These are phyloP conservation scores for Colletotrichum karsti DNA, from an alignment of 2,329 filamentous ascomycete species.

Conservation along the genomic window DNA sequence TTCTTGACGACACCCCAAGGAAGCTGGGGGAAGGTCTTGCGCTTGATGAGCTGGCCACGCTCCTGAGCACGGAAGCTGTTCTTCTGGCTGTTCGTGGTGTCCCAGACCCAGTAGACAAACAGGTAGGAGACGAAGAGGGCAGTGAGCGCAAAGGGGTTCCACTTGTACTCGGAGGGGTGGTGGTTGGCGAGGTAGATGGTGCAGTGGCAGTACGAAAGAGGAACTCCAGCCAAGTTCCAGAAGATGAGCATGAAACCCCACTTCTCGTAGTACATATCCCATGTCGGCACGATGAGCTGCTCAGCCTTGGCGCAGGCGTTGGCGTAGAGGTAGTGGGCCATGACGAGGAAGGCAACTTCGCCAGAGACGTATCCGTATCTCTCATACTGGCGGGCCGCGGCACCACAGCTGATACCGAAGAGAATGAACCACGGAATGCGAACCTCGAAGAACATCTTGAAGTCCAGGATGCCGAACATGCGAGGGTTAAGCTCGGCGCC, in stretches of 20 bases:
- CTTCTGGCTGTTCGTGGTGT: conserved; percentile 92
- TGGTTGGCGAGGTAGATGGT: conserved; percentile 90
- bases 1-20: conserved; percentile 87
- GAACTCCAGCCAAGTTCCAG: conserved; percentile 94
- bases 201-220: conserved; percentile 92
- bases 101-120: conserved; percentile 91
- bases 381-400: conserved; percentile 85
- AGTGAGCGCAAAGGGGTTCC: conserved; percentile 74
- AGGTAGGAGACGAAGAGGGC: conserved; percentile 77
- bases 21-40: conserved; percentile 89
- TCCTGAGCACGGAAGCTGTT: conserved; percentile 88
- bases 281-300: conserved; percentile 88
- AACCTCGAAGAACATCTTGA: conserved; percentile 98
- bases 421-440: conserved; percentile 93
- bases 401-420: conserved; percentile 78
- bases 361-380: conserved; percentile 84
- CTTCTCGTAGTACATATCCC: conserved; percentile 98
- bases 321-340: conserved; percentile 92
- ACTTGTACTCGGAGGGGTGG: conserved; percentile 78
- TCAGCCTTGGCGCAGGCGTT: conserved; percentile 94
- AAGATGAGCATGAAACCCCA: conserved; percentile 98
- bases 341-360: conserved; percentile 84
- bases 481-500: conserved; percentile 89
- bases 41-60: conserved; percentile 73
- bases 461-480: conserved; percentile 81